Percentiles rank a stretch among this genome's conserved stretches.
phyloP scores from a whole-genome alignment of 257 asterid genomes.

The Petrea volubilis region DNA sequence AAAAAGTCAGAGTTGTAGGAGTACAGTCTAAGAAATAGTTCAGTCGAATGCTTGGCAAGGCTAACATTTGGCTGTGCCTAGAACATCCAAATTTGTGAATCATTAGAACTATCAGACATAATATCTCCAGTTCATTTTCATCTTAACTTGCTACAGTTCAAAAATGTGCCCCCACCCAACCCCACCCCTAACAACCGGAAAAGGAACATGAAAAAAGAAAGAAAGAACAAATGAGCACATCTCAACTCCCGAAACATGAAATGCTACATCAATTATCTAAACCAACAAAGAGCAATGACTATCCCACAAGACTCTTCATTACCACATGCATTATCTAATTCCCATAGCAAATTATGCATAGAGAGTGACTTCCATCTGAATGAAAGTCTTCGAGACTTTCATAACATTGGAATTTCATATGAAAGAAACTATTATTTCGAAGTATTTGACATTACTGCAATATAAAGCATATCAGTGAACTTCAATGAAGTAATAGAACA shows the following conservation, averaged over 20 bases:
- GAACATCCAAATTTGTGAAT: not conserved
- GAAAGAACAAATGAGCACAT: not conserved
- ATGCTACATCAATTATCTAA: too few relatives aligned
- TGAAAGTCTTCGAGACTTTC: not conserved
- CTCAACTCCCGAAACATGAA: not conserved
- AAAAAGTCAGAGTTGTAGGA: not conserved
- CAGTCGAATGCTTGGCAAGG: not conserved
- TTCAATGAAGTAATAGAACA: too few relatives aligned
- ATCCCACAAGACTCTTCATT: not conserved
- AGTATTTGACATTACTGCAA: not conserved
- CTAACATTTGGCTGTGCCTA: not conserved
- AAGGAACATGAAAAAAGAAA: too few relatives aligned
- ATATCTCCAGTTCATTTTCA: not conserved
- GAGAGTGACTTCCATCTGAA: not conserved
- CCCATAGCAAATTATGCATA: not conserved
- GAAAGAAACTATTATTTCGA: not conserved
- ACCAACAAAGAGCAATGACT: not conserved
- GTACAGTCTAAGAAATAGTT: not conserved
- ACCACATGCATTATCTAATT: conserved; percentile 3
- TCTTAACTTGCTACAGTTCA: not conserved
- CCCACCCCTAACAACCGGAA: too few relatives aligned
- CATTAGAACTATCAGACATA: not conserved
- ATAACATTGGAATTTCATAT: conserved; percentile 4
- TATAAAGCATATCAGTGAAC: too few relatives aligned
- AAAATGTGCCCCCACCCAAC: too few relatives aligned